Base-by-base conservation (phyloP, 2,329 filamentous ascomycete species). In the Tolypocladium pustulatum region DNA sequence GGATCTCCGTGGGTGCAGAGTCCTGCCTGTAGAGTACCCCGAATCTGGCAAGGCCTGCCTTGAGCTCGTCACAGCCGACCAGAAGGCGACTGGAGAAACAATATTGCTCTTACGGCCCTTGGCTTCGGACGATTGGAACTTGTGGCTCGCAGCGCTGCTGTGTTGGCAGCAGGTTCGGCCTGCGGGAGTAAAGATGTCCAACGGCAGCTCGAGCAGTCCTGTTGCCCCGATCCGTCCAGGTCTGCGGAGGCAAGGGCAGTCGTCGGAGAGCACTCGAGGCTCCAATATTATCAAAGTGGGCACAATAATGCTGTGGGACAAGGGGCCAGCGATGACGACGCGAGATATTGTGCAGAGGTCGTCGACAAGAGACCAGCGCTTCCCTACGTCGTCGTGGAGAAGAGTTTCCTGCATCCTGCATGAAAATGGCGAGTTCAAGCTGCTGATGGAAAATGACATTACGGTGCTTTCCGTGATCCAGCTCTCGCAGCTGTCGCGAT, bases 221-320 rank as follows among this genome's bases (percentile, higher is more conserved):
- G 66, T 65, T n/a, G 64, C 69, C 15, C 65, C 72, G n/a, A 70
- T 71, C 52, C 72, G 76, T 58, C 70, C 74, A 0, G 77, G 80
- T 59, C 68, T 78, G 58, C 76, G 71, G 56, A 75, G 77, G 57
- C 75, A 77, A 46, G 69, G 71, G 36, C 65, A 65, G 54, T 69
- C 69, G 1, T 65, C 66, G 22, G 69, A 73, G 41, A 70, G 67
- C 46, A 56, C 63, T 63, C 75, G 70, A 34, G 63, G 70, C 2
- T 68, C 72, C 1, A 94, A 87, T 58, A 94, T 97, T 64, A 97
- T 97, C 76, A 99, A 97, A 70, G 90, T 97, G 54, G 94, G 91
- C 58, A 92, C 91, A 69, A 84, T 96, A 69, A 86, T 91, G 68
- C 80, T 96, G 54, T 97, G 92, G 93, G 91, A 97, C 73, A 94